Evolutionary conservation across 768 basidiomycete genomes (phyloP), one percentile per base, ranked within the genome.

Genomic region (Porpolomopsis calyptriformis): DNA sequence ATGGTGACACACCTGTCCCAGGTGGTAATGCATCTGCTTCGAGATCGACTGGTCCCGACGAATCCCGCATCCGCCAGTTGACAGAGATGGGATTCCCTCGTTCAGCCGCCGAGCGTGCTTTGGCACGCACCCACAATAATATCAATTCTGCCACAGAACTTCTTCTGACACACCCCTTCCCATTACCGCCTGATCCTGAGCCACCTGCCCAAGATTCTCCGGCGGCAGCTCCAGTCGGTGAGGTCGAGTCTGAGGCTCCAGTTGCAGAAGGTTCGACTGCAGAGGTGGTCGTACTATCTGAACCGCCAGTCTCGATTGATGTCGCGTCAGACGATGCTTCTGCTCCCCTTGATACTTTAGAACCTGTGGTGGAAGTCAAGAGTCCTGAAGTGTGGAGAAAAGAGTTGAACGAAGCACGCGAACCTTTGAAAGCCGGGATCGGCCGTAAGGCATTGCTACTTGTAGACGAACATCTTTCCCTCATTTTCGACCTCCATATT

Each of bases 81-180:
- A 82, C 78, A 8, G 96, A 98, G 56, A 98, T 99, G 96, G 96
- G 96, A 38, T 99, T 98, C 69, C 79, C 85, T 27, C 79, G 91
- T n/a, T 74, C 78, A 34, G 87, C 88, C 10, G 89, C 82, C 1
- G 85, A 87, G 57, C 76, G 82, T 43, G 94, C 94, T 3, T 69
- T 99, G 31, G 62, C 73, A 16, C 85, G 93, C 9, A 80, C 84
- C 3, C 78, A 84, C 51, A 98, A 98, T 62, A 92, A 96, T 56
- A 71, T 96, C 55, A 80, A 73, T 36, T 79, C 85, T 4, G 96
- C 96, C 3, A 84, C 94, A 0, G 93, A 98, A 53, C 67, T 86
- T 3, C 72, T 99, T 1, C 68, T 99, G 11, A 73, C 77, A 0
- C 84, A 92, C 53, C 89, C 91, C 1, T 85, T 82, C 56, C 78